Evolutionary conservation across 805 yeast species (phyloP), one percentile per base, ranked within the genome.

Genomic region (Grigorovia yakushimaensis): DNA sequence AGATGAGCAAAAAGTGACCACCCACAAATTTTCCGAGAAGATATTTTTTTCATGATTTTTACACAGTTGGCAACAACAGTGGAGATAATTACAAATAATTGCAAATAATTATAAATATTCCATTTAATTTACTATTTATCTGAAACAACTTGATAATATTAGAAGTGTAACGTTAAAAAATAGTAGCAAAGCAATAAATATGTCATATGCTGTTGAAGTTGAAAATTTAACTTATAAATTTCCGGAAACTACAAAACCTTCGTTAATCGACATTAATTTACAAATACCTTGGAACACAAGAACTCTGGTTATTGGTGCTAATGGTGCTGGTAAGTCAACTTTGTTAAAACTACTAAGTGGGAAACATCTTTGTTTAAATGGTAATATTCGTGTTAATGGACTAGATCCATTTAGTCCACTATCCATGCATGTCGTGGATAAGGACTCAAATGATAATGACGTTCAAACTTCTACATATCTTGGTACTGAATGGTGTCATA

Each of bases 401-500:
- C 71, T 76, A 45, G 95, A 93, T 58, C 98, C 98, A 1, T 93
- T 93, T 67, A 70, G 86, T n/a, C 75, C 75, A 17, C 46, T 54
- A 6, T 55, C 59, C 4, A 71, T 74, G 47, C 60, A 70, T 41
- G 55, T 56, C 8, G 70, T 68, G 13, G 62, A 71, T 35, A 57
- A 51, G 19, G 68, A 66, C 5, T 62, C 65, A 1, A 65, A 77
- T 5, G 49, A 42, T 22, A 45, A 38, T 10, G 73, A 73, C 50
- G 69, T 76, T 43, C 71, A 75, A 47, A 72, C 72, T 44, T 77
- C 80, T 23, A 85, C 96, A 0, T 91, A 91, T 61, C 68, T 93
- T 40, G 98, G 98, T 3, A 93, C 98, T 0, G 98, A 93, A 60
- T 93, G 98, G 98, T 96, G 96, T 5, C 78, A 84, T 47, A 93